These are phyloP conservation scores for Spathaspora sp. DNA, from an alignment of 805 yeast species.

Conservation along the genomic window DNA sequence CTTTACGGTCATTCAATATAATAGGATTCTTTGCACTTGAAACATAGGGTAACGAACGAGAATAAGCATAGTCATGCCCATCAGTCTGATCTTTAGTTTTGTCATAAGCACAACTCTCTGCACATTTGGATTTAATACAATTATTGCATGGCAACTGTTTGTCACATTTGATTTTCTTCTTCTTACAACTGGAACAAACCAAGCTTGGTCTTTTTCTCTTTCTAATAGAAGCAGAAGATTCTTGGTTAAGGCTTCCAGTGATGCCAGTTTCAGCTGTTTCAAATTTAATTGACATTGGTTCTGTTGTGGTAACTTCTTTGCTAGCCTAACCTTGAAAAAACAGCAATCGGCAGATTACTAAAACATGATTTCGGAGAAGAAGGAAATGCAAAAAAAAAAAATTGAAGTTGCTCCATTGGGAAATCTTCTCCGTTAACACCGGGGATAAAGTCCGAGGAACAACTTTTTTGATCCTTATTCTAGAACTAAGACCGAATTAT, in stretches of 20 bases:
- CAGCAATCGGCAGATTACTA: neutral
- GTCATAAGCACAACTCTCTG: slow-evolving; percentile 4
- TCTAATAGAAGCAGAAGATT: slow-evolving; percentile 1
- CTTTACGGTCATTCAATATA: slow-evolving; percentile 2
- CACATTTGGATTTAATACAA: slow-evolving; percentile 26
- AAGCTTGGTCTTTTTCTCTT: slow-evolving; percentile 32
- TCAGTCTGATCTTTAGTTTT: neutral
- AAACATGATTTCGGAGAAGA: neutral
- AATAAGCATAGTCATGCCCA: neutral
- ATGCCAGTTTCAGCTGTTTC: neutral
- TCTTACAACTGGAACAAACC: slow-evolving; percentile 31
- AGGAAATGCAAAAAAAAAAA: neutral
- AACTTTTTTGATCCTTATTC: neutral
- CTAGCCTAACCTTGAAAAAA: neutral
- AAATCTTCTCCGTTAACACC: neutral
- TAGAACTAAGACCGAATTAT: neutral
- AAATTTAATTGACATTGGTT: neutral
- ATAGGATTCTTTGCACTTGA: slow-evolving; percentile 18
- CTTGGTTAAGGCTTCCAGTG: neutral
- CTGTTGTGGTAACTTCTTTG: neutral
- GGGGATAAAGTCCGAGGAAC: neutral
- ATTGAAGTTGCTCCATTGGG: neutral
- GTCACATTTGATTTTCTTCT: slow-evolving; percentile 32
- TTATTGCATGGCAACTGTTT: slow-evolving; percentile 30
- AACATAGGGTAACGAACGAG: slow-evolving; percentile 13